These are phyloP conservation scores for Aspergillus sp. DNA, from an alignment of 2,329 filamentous ascomycete genomes.

Conservation along the genomic window DNA sequence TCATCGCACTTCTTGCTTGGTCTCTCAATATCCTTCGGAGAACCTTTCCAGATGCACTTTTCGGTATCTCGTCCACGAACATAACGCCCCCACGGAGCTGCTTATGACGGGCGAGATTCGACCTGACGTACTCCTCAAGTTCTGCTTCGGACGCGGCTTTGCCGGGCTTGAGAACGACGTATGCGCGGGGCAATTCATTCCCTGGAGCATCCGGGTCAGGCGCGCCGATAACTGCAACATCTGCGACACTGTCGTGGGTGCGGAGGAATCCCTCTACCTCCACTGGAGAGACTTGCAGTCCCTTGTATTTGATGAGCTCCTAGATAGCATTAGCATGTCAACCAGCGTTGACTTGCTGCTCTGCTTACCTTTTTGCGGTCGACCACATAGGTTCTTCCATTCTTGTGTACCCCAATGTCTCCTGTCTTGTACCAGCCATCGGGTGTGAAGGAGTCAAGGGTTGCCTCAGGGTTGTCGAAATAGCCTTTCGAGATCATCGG, in stretches of 20 bases:
- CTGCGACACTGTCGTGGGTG: slow-evolving; percentile 18
- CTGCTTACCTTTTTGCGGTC: slow-evolving; percentile 23
- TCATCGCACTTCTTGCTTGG: slow-evolving; percentile 8
- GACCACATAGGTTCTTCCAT: slow-evolving; percentile 20
- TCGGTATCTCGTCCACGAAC: slow-evolving; percentile 22
- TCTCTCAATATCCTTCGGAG: slow-evolving; percentile 21
- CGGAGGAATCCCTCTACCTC: slow-evolving; percentile 23
- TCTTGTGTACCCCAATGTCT: slow-evolving; percentile 20
- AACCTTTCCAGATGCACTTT: slow-evolving; percentile 22
- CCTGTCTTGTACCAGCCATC: slow-evolving; percentile 23
- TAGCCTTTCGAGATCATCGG: slow-evolving; percentile 22
- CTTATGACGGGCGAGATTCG: slow-evolving; percentile 19
- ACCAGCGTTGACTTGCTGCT: not conserved
- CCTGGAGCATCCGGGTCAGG: slow-evolving; percentile 20
- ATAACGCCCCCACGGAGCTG: slow-evolving; percentile 22
- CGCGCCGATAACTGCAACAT: slow-evolving; percentile 22
- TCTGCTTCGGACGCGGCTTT: slow-evolving; percentile 15
- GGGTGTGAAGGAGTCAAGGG: slow-evolving; percentile 14
- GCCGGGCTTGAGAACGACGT: slow-evolving; percentile 15
- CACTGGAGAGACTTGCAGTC: slow-evolving; percentile 23
- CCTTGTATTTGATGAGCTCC: slow-evolving; percentile 27
- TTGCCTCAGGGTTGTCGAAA: slow-evolving; percentile 21
- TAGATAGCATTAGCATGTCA: slow-evolving; percentile 5
- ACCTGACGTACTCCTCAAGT: slow-evolving; percentile 19
- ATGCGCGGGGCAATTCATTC: slow-evolving; percentile 24